Base-by-base conservation (phyloP, 1,284 basidiomycete genomes). In the Austroboletus rostrupii region DNA sequence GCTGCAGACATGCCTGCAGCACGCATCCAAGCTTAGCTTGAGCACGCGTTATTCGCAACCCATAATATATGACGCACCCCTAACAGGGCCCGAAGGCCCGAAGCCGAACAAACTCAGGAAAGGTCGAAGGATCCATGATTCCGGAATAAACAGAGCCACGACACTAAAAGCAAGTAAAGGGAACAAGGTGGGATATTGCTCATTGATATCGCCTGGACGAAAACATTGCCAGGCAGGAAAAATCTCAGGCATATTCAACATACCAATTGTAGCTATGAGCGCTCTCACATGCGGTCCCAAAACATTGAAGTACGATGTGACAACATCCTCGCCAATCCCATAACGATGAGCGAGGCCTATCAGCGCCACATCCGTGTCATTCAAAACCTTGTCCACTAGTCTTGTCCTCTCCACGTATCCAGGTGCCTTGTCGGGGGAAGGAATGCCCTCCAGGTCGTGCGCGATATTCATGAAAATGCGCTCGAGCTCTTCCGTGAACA, bases 51-150 rank as follows among this genome's bases (percentile, higher is more conserved):
- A 31, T n/a, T n/a, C n/a, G n/a, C n/a, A n/a, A n/a, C n/a, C n/a
- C 16, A 10, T 3, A 26, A 8, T 26, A 23, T 20, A 35, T 8
- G 11, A 13, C 47, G 1, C n/a, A 60, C 59, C 56, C 47, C 45
- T 61, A 13, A 60, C 5, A n/a, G 48, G 56, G 7, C 56, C 59
- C 1, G 1, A 3, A 16, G 47, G 53, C 4, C 58, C 56, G 1
- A 63, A 63, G 20, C 58, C 58, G 42, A 63, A 43, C 6, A 59
- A 0, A 0, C 28, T n/a, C 2, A 60, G 4, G 1, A 60, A 16
- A 1, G 45, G 47, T n/a, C 19, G 4, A 5, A 62, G 38, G 14
- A 59, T 48, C 53, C 56, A 54, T 1, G 9, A 32, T 21, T 62
- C 41, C 0, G 52, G 36, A 32, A 60, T 16, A 17, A 62, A 53